Conservation (phyloP, 1,284 basidiomycete genomes). For the Phellopilus nigrolimitatus region DNA sequence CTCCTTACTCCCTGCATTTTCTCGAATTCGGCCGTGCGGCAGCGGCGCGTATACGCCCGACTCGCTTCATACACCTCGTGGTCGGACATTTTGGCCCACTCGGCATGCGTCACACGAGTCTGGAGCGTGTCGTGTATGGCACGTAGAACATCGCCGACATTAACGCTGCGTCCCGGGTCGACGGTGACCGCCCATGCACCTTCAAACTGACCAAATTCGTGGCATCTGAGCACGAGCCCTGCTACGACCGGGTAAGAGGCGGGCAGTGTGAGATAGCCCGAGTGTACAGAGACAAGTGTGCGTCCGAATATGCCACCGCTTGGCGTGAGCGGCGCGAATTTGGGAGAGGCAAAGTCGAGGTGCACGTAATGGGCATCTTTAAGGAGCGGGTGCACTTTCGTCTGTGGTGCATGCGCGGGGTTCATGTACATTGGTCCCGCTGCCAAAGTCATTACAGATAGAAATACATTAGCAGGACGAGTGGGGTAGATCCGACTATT, state of each 20-base stretch:
- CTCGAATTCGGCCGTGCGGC: conserved; percentile 11
- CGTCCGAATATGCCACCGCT: too few species aligned
- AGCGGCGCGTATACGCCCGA: conserved; percentile 13
- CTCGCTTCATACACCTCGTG: conserved; percentile 4
- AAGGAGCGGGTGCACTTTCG: conserved; percentile 10
- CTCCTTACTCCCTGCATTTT: conserved; percentile 14
- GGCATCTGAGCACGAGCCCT: conserved; percentile 7
- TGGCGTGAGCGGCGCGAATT: conserved; percentile 1
- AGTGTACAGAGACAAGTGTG: too few species aligned
- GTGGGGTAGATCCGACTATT: not conserved
- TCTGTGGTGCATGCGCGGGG: conserved; percentile 1
- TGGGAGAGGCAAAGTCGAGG: conserved; percentile 12
- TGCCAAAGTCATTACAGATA: not conserved
- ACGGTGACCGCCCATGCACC: conserved; percentile 9
- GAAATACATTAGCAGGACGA: not conserved
- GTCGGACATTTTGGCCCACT: conserved; percentile 12
- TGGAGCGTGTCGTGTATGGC: conserved; percentile 7
- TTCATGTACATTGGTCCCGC: conserved; percentile 9
- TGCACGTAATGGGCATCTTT: conserved; percentile 1
- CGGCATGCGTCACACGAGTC: conserved; percentile 13
- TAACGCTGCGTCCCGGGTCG: conserved; percentile 8
- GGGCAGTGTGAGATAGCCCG: not conserved
- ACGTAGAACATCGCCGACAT: conserved; percentile 8
- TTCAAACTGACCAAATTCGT: conserved; percentile 6
- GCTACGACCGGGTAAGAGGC: not conserved